Base-by-base conservation (phyloP, 352 stramenopile genomes). In the Phytophthora pinifolia region DNA sequence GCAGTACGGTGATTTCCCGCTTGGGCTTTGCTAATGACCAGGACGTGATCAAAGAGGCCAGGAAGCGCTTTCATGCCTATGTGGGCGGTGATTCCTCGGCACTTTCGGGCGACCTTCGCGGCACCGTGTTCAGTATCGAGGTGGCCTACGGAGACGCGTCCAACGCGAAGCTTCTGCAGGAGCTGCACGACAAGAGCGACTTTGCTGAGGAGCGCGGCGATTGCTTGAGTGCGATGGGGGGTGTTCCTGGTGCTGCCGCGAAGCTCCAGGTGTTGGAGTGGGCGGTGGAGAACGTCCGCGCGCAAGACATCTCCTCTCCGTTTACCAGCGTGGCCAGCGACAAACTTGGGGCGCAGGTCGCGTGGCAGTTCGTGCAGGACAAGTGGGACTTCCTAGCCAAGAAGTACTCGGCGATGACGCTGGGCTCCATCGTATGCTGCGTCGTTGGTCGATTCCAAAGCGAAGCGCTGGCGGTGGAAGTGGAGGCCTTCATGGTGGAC, bases 201-300 rank as follows among this genome's bases (percentile, higher is more conserved):
- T 79, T 88, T 51, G 70, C 66, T 0, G 80, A 93, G 47, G 70
- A 92, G 59, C 84, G 84, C 30, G 62, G 65, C 12, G 76, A 89
- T 57, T 88, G 71, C 36, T 51, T 94, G 32, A 18, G 50, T 12
- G 74, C 74, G 3, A 74, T 94, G 39, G 82, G 82, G 7, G 70
- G 53, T 25, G 68, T 88, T 10, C 66, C 72, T 17, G 52, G 72
- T 37, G 46, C 64, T 17, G 34, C 52, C 10, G 32, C 70, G 6
- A 84, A 93, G 57, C 64, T 63, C 30, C 70, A 84, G 42, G 74
- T 88, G 10, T 69, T 96, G n/a, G 73, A 92, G 41, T 96, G 81
- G 76, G 71, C 77, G 2, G 49, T 96, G 3, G 65, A 73, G 10
- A 74, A 75, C 33, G 78, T 92, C 9, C 78, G 82, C 1, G 66